These are phyloP conservation scores for Volvariella surrecta DNA, from an alignment of 1,284 basidiomycete species.

Conservation along the genomic window DNA sequence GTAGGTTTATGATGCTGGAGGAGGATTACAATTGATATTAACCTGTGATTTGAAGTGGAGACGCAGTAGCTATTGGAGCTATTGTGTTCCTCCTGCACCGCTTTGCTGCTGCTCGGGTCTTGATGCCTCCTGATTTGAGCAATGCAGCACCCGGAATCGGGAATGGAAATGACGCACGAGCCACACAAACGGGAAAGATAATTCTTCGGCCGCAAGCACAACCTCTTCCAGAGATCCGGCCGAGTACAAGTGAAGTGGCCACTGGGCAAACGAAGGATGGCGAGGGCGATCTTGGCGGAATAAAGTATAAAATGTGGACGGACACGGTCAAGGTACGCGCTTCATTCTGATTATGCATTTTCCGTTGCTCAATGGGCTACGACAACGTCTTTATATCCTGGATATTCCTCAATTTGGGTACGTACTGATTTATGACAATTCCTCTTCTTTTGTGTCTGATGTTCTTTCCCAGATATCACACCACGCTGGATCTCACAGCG, in stretches of 20 bases:
- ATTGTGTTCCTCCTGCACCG: too few relatives aligned
- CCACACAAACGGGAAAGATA: slow-evolving; percentile 44
- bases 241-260: background rate
- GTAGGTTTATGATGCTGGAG: too few relatives aligned
- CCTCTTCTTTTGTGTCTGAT: slow-evolving; percentile 1
- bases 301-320: slow-evolving; percentile 80
- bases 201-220: slow-evolving; percentile 5
- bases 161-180: slow-evolving; percentile 63
- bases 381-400: slow-evolving; percentile 44
- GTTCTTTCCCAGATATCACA: slow-evolving; percentile 69
- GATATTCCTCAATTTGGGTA: slow-evolving; percentile 79
- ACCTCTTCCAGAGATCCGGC: too few relatives aligned
- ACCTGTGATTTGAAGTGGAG: too few relatives aligned
- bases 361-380: slow-evolving; percentile 7
- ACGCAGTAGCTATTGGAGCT: too few relatives aligned
- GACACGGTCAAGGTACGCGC: slow-evolving; percentile 69
- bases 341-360: background rate
- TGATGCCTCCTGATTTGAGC: too few relatives aligned
- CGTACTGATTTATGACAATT: slow-evolving; percentile 8
- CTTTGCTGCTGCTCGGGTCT: too few relatives aligned
- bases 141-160: slow-evolving; percentile 64
- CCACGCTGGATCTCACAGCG: slow-evolving; percentile 77
- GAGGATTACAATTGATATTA: too few relatives aligned
- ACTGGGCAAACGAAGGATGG: slow-evolving; percentile 28
- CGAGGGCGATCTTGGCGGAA: slow-evolving; percentile 68